Percentiles rank a stretch among this genome's conserved stretches.
Conservation (phyloP, 2,329 filamentous ascomycete genomes). For the Byssochlamys sp. region DNA sequence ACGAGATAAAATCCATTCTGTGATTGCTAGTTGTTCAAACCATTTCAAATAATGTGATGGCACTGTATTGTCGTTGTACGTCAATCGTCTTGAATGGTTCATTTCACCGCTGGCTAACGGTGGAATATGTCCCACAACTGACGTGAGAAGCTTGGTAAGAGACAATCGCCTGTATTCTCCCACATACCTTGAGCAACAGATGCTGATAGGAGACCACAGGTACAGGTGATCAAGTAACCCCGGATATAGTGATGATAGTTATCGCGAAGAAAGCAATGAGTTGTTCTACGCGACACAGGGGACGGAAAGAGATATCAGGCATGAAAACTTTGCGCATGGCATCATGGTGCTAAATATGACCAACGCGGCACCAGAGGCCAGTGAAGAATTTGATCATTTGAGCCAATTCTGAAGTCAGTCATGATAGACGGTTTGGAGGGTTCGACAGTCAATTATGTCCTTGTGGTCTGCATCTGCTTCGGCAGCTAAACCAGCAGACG, state of each 20-base stretch:
- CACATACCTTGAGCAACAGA: not conserved
- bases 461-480: not conserved
- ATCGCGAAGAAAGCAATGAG: not conserved
- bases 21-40: not conserved
- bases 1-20: not conserved
- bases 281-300: not conserved
- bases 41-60: not conserved
- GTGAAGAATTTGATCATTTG: not conserved
- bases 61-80: not conserved
- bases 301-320: not conserved
- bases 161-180: not conserved
- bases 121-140: not conserved
- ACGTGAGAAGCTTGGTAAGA: not conserved
- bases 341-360: not conserved
- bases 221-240: not conserved
- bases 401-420: not conserved
- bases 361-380: not conserved
- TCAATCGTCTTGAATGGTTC: not conserved
- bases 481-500: not conserved
- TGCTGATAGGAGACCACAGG: not conserved
- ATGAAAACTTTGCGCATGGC: not conserved
- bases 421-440: not conserved
- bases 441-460: not conserved
- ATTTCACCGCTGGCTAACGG: not conserved
- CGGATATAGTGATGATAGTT: not conserved